Conservation (phyloP, 1,284 basidiomycete genomes). For the Austroboletus olivaceoglutinosus region DNA sequence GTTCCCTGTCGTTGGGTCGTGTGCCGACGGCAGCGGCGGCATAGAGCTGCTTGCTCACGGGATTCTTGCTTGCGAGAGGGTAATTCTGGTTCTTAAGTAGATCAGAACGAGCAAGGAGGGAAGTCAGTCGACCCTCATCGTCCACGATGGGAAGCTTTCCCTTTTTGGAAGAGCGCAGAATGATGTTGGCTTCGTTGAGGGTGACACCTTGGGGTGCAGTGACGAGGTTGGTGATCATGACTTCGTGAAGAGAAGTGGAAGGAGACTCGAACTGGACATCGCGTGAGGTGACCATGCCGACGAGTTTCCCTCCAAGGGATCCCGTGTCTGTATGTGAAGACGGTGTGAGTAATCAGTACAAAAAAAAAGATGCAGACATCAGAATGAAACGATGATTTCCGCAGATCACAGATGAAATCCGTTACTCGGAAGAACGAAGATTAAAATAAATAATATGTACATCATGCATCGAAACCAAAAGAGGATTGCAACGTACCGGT, state of each 20-base stretch:
- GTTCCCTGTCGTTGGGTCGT: slow-evolving; percentile 83
- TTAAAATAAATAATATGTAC: slow-evolving; percentile 58
- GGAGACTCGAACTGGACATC: slow-evolving; percentile 92
- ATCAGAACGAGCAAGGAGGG: slow-evolving; percentile 93
- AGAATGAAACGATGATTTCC: slow-evolving; percentile 48
- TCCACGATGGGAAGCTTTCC: slow-evolving; percentile 95
- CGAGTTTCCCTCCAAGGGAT: slow-evolving; percentile 82
- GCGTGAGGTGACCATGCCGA: slow-evolving; percentile 96
- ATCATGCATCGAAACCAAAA: slow-evolving; percentile 15
- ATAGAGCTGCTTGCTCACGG: slow-evolving; percentile 93
- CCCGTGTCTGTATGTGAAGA: slow-evolving; percentile 69
- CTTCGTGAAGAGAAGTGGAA: slow-evolving; percentile 66
- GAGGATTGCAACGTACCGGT: slow-evolving; percentile 65
- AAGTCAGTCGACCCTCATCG: slow-evolving; percentile 69
- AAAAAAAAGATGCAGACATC: slow-evolving; percentile 16
- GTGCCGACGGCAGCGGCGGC: slow-evolving; percentile 98
- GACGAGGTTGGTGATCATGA: slow-evolving; percentile 90
- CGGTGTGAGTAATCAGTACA: slow-evolving; percentile 17
- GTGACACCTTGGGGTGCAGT: slow-evolving; percentile 86
- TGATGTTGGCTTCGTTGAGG: slow-evolving; percentile 88
- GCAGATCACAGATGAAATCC: slow-evolving; percentile 65
- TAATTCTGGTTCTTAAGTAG: slow-evolving; percentile 98
- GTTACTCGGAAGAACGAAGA: slow-evolving; percentile 91
- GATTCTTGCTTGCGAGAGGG: slow-evolving; percentile 92
- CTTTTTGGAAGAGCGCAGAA: slow-evolving; percentile 96